phyloP scores from a whole-genome alignment of 257 asterid genomes.

The Fraxinus pennsylvanica region DNA sequence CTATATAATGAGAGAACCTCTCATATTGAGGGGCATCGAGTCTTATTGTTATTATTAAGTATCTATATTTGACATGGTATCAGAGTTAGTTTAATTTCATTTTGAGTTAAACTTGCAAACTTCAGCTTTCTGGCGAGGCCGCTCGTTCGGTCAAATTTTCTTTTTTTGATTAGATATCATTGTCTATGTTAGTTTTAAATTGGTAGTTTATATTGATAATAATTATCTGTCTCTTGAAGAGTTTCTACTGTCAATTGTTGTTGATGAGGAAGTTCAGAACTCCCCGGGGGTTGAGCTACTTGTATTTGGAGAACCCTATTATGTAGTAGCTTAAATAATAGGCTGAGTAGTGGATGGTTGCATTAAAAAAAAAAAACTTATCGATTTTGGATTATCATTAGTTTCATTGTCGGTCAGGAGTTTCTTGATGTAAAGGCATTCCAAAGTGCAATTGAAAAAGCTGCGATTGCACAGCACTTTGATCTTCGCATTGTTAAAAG shows the following conservation, averaged over 20 bases:
- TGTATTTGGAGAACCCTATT: not conserved
- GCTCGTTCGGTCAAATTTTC: too few species aligned
- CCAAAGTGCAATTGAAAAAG: constrained; percentile 70
- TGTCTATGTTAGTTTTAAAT: too few species aligned
- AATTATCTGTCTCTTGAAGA: not conserved
- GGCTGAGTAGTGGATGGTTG: constrained; percentile 26
- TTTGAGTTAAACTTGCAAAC: too few species aligned
- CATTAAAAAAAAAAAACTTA: not conserved
- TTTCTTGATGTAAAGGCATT: constrained; percentile 74
- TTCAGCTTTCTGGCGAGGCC: too few species aligned
- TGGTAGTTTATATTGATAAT: too few species aligned
- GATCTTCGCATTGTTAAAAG: constrained; percentile 70
- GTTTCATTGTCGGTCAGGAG: constrained; percentile 62
- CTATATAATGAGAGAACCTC: too few species aligned
- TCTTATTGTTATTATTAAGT: too few species aligned
- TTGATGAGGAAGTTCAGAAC: constrained; percentile 15
- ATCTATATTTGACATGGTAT: too few species aligned
- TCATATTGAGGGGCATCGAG: too few species aligned
- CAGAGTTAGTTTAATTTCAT: too few species aligned
- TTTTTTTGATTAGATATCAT: too few species aligned
- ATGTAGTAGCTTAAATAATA: not conserved
- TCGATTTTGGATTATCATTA: not conserved
- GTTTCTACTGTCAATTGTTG: constrained; percentile 5
- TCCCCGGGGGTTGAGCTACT: constrained; percentile 1
- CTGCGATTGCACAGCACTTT: constrained; percentile 81